Base-by-base conservation (phyloP, 1,284 basidiomycete species). In the Malassezia furfur region DNA sequence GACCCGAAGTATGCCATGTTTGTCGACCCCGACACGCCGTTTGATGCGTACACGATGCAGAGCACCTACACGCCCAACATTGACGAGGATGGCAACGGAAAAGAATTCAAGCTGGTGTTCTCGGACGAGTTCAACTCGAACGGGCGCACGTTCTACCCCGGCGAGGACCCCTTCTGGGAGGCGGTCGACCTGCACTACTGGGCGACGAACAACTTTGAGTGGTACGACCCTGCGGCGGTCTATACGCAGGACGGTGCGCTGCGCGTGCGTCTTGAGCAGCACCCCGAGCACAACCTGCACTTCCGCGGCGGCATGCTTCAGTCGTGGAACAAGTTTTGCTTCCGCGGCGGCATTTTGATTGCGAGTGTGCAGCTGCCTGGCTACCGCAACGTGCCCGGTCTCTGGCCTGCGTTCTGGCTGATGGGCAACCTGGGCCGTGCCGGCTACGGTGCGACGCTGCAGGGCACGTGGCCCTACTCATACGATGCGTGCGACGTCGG, bases 271-370 rank as follows among this genome's bases (percentile, higher is more conserved):
- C 58, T 71, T 10, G 61, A 59, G 31, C 55, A 73, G 60, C 58
- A 63, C 21, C 46, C 53, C 6, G 65, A 66, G 31, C 85, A 94
- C 75, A 82, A 81, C 51, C 79, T 94, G 59, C 77, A 87, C 65
- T 72, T 73, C 62, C 67, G 80, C 81, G 10, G 89, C 34, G 80
- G 79, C 22, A 78, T 79, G 76, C 62, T 80, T 11, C 77, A 77
- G 52, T 74, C 75, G 0, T 80, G 88, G 88, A 90, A 90, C 75
- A 89, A 94, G 75, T 87, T 96, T 59, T 94, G 91, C 77, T 96
- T 93, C 76, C 93, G 85, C 3, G 88, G 87, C 0, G 91, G 90
- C 1, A 90, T 90, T 71, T 79, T 96, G 53, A 88, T 91, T 73
- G 82, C 52, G 3, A 56, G 64, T 5, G 83, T 91, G n/a, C 81